phyloP scores from a whole-genome alignment of 2,329 filamentous ascomycete species.

The Xylaria sp. region DNA sequence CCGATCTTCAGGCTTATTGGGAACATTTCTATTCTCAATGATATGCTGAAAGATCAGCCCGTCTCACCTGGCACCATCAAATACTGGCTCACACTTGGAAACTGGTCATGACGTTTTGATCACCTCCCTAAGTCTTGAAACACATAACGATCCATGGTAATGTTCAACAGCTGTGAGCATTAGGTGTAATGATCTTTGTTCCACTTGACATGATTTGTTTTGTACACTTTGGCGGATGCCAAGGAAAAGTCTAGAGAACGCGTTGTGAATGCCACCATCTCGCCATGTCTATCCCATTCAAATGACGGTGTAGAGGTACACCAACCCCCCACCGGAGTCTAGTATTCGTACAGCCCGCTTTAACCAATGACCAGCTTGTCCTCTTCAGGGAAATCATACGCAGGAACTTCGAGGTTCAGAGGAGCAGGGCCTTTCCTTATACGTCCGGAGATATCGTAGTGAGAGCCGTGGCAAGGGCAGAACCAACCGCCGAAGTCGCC shows the following conservation, averaged over 20 bases:
- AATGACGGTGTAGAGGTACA: slow-evolving; percentile 35
- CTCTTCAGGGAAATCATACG: slow-evolving; percentile 93
- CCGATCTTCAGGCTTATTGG: slow-evolving; percentile 11
- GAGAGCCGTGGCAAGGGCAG: slow-evolving; percentile 99
- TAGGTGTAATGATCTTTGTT: slow-evolving; percentile 39
- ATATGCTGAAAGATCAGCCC: slow-evolving; percentile 11
- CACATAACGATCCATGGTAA: slow-evolving; percentile 25
- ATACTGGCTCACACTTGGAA: slow-evolving; percentile 13
- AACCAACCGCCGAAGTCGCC: slow-evolving; percentile 99
- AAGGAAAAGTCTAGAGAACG: slow-evolving; percentile 47
- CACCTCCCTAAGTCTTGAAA: slow-evolving; percentile 11
- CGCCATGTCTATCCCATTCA: slow-evolving; percentile 47
- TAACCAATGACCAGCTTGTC: slow-evolving; percentile 93
- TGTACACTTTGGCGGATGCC: slow-evolving; percentile 48
- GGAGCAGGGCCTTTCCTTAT: slow-evolving; percentile 97
- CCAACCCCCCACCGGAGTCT: slow-evolving; percentile 40
- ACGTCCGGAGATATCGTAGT: slow-evolving; percentile 99
- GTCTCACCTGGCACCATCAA: slow-evolving; percentile 16
- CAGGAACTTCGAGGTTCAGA: slow-evolving; percentile 94
- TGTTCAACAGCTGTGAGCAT: slow-evolving; percentile 15
- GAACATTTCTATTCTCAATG: background rate
- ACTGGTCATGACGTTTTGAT: slow-evolving; percentile 11
- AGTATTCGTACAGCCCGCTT: slow-evolving; percentile 49
- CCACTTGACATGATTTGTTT: slow-evolving; percentile 47
- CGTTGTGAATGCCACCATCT: slow-evolving; percentile 45